Percentiles rank a stretch among this genome's conserved stretches.
phyloP scores from a whole-genome alignment of 495 filamentous ascomycete species.

The Hypoxylon fuscum region DNA sequence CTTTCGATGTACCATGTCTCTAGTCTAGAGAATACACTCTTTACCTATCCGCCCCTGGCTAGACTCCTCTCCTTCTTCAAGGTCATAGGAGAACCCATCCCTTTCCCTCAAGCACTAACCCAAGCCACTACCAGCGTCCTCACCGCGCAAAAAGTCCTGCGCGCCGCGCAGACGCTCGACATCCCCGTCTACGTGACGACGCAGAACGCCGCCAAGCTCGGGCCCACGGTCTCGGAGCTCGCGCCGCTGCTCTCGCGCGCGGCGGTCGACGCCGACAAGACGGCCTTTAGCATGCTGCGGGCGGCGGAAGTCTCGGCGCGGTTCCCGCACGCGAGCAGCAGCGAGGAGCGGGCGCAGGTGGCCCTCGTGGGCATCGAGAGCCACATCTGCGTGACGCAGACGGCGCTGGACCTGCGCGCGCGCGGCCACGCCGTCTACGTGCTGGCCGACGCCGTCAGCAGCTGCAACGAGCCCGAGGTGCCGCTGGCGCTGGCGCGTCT shows the following conservation, averaged over 20 bases:
- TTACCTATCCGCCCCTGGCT: too few relatives aligned
- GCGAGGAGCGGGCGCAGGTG: constrained; percentile 50
- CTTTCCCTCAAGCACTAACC: constrained; percentile 1
- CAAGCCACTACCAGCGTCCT: constrained; percentile 50
- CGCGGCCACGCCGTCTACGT: constrained; percentile 85
- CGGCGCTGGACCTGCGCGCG: constrained; percentile 78
- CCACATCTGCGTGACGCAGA: constrained; percentile 96
- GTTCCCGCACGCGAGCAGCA: constrained; percentile 15
- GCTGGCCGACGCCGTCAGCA: constrained; percentile 90
- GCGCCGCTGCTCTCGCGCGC: constrained; percentile 44
- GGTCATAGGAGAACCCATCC: background rate
- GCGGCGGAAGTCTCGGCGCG: constrained; percentile 35
- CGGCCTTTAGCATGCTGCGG: constrained; percentile 84
- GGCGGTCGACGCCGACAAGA: constrained; percentile 75
- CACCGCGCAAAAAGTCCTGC: constrained; percentile 64
- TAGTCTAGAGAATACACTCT: constrained; percentile 6
- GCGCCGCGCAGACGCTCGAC: constrained; percentile 65
- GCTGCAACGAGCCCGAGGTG: constrained; percentile 83
- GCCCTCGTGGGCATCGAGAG: constrained; percentile 88
- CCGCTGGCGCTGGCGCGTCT: constrained; percentile 79
- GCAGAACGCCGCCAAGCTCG: constrained; percentile 78
- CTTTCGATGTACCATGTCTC: background rate
- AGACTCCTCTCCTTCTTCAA: background rate
- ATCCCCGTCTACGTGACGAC: constrained; percentile 88
- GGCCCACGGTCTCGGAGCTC: constrained; percentile 78